A percentile compares a stretch with the other conserved stretches of the same genome.
phyloP scores from a whole-genome alignment of 108 stramenopile genomes.

The Cyclotella sp. region DNA sequence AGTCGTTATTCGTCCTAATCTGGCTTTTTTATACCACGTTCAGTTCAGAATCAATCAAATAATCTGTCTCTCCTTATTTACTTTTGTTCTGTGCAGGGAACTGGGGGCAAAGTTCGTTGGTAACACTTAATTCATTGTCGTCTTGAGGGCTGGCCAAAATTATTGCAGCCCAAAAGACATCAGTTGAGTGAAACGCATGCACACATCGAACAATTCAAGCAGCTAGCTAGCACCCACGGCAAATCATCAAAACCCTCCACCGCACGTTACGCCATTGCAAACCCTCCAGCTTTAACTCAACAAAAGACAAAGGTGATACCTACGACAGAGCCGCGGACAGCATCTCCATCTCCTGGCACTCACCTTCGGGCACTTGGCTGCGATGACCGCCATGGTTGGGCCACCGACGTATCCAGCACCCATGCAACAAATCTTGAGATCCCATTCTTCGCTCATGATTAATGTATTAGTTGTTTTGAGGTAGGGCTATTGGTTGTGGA shows the following conservation, averaged over 20 bases:
- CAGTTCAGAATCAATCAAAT: no score
- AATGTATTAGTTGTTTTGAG: neutral
- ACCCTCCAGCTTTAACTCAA: neutral
- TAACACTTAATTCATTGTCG: no score
- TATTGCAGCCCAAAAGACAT: no score
- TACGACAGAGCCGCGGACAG: neutral
- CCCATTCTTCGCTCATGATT: slow-evolving; percentile 81
- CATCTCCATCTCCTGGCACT: slow-evolving; percentile 16
- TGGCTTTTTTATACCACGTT: no score
- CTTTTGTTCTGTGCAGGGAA: no score
- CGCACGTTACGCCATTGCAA: neutral
- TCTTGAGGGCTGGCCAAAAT: no score
- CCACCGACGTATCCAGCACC: slow-evolving; percentile 99
- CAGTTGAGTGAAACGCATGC: no score
- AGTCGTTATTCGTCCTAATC: no score
- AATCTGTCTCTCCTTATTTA: no score
- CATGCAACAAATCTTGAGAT: slow-evolving; percentile 97
- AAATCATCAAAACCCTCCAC: neutral
- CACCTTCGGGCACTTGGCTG: slow-evolving; percentile 94
- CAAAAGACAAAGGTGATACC: neutral
- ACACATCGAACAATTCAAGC: no score
- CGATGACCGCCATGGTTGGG: slow-evolving; percentile 99
- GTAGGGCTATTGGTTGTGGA: neutral
- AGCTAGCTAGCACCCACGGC: no score
- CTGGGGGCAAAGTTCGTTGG: no score